phyloP scores from a whole-genome alignment of 495 filamentous ascomycete species.

The Rhypophila decipiens region DNA sequence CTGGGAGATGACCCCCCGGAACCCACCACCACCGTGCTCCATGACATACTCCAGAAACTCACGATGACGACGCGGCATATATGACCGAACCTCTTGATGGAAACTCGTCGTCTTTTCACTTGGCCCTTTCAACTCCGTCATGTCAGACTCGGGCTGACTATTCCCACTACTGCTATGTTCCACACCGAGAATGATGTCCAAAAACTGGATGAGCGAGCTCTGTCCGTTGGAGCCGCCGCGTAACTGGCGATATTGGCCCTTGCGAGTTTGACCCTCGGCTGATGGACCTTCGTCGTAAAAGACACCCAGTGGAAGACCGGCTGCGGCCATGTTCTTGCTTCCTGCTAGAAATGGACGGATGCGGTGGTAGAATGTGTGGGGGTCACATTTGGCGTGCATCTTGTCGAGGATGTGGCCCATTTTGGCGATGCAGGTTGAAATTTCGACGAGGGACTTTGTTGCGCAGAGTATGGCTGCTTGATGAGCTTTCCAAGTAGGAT shows the following conservation, averaged over 20 bases:
- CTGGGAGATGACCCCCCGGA: not conserved
- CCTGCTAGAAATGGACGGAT: conserved; percentile 93
- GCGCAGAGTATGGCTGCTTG: too few relatives aligned
- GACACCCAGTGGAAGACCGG: conserved; percentile 80
- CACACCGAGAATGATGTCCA: conserved; percentile 85
- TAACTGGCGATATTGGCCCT: conserved; percentile 66
- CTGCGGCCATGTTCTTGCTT: conserved; percentile 93
- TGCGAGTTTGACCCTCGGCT: too few relatives aligned
- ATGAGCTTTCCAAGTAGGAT: too few relatives aligned
- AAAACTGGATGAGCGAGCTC: conserved; percentile 90
- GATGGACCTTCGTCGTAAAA: conserved; percentile 81
- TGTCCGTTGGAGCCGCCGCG: conserved; percentile 93
- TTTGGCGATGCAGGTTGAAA: conserved; percentile 66
- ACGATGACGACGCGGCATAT: conserved; percentile 86
- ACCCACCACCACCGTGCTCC: conserved; percentile 35
- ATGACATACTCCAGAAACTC: conserved; percentile 71
- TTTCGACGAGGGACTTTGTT: conserved; percentile 54
- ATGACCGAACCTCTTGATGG: conserved; percentile 82
- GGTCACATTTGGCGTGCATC: conserved; percentile 92
- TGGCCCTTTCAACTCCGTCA: too few relatives aligned
- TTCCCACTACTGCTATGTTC: conserved; percentile 74
- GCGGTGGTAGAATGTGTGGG: conserved; percentile 85
- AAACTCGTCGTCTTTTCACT: conserved; percentile 50
- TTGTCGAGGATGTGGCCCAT: conserved; percentile 60
- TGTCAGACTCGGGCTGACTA: conserved; percentile 69